A percentile compares a stretch with the other conserved stretches of the same genome.
phyloP scores from a whole-genome alignment of 345 rosid species.

The Sisymbrium irio region DNA sequence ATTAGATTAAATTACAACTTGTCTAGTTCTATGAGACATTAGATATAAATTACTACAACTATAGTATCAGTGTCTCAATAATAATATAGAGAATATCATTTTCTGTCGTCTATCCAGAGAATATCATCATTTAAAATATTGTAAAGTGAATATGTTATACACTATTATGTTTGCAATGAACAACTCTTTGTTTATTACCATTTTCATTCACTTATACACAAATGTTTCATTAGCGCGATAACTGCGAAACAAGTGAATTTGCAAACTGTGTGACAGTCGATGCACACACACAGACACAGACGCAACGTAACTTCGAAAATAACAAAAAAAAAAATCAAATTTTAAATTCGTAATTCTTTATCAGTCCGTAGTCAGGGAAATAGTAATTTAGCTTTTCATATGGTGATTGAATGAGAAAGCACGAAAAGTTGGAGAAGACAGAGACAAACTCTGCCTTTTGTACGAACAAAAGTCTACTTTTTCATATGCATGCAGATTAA shows the following conservation, averaged over 20 bases:
- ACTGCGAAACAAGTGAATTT: background rate
- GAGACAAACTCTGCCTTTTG: slow-evolving; percentile 34
- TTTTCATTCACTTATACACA: background rate
- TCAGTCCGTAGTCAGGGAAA: background rate
- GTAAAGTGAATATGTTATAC: too few species aligned
- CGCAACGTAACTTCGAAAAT: background rate
- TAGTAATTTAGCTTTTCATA: background rate
- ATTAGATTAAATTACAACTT: background rate
- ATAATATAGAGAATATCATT: background rate
- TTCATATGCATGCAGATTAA: slow-evolving; percentile 13
- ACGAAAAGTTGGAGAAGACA: slow-evolving; percentile 16
- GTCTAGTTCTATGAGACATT: background rate
- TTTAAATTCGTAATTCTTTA: background rate
- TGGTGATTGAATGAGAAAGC: slow-evolving; percentile 10
- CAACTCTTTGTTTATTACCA: background rate
- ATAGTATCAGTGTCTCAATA: background rate
- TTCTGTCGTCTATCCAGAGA: background rate
- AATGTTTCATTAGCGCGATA: background rate
- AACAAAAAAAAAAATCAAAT: background rate
- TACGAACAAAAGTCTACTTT: slow-evolving; percentile 2
- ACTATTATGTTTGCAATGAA: background rate
- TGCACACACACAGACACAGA: background rate
- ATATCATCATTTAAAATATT: background rate
- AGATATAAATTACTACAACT: background rate
- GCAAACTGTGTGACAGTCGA: background rate